Evolutionary conservation across 169 alveolate genomes (phyloP).

Genomic region (Plasmodium knowlesi): DNA sequence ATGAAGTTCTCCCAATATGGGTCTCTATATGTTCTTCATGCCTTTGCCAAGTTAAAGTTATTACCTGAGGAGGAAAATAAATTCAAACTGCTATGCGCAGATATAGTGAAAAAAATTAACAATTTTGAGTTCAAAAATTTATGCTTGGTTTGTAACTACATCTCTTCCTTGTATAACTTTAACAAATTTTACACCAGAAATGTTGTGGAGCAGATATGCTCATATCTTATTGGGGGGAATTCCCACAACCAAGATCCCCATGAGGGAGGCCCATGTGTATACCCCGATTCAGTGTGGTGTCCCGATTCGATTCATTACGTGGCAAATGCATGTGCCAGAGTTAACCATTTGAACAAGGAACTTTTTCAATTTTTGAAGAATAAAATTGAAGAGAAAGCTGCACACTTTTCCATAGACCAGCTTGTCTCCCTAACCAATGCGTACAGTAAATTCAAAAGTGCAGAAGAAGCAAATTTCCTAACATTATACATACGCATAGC

Average conservation of each 20-base stretch:
- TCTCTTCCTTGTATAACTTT: conserved; percentile 16
- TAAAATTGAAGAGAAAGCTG: conserved; percentile 24
- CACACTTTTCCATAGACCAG: conserved; percentile 42
- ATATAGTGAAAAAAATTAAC: conserved; percentile 33
- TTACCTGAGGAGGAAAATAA: conserved; percentile 42
- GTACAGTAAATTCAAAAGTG: conserved; percentile 69
- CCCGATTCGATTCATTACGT: conserved; percentile 47
- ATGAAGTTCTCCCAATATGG: conserved; percentile 70
- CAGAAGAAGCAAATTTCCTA: conserved; percentile 55
- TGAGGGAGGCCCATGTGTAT: not conserved
- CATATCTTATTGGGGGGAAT: not conserved
- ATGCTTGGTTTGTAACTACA: conserved; percentile 40
- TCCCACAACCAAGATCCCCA: not conserved
- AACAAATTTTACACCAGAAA: not conserved
- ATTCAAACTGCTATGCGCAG: conserved; percentile 38
- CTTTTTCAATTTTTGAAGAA: conserved; percentile 27
- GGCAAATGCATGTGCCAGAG: conserved; percentile 66
- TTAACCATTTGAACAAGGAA: conserved; percentile 46
- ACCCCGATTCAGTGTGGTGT: conserved; percentile 1
- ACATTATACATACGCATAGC: conserved; percentile 51
- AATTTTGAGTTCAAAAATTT: conserved; percentile 43
- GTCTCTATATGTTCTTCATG: conserved; percentile 23
- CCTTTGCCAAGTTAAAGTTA: conserved; percentile 36
- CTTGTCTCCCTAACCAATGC: conserved; percentile 61
- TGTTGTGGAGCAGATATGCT: conserved; percentile 32